Percentiles rank a stretch among this genome's conserved stretches.
These are phyloP conservation scores for Psilocybe sp. DNA, from an alignment of 768 basidiomycete species.

Conservation along the genomic window DNA sequence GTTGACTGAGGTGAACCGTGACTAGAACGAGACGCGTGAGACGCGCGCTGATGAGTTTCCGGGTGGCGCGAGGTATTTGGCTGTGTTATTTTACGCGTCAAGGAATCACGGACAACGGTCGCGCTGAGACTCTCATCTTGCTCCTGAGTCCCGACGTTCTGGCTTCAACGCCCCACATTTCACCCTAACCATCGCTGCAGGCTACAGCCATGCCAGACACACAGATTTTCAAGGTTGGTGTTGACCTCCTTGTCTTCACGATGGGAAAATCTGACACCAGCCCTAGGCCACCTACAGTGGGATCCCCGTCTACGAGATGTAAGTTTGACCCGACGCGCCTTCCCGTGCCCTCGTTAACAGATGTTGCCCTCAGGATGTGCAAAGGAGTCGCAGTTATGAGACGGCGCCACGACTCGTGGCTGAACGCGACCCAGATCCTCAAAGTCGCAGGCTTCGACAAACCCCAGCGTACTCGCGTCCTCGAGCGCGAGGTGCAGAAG, in stretches of 20 bases:
- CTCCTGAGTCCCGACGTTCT: background rate
- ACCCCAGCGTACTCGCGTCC: slow-evolving; percentile 93
- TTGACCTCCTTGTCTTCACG: slow-evolving; percentile 5
- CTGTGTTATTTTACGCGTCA: slow-evolving; percentile 41
- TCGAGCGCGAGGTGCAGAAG: slow-evolving; percentile 98
- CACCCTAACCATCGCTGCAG: slow-evolving; percentile 2
- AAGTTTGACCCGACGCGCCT: slow-evolving; percentile 37
- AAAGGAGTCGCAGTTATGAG: slow-evolving; percentile 98
- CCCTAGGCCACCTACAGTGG: slow-evolving; percentile 87
- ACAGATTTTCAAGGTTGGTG: slow-evolving; percentile 82
- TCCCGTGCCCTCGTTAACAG: slow-evolving; percentile 23
- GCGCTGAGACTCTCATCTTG: slow-evolving; percentile 15
- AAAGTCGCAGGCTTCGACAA: slow-evolving; percentile 99
- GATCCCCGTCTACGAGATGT: slow-evolving; percentile 93
- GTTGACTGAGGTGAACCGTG: no score
- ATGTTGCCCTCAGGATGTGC: slow-evolving; percentile 74
- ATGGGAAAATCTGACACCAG: slow-evolving; percentile 16
- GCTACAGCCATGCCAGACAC: slow-evolving; percentile 63
- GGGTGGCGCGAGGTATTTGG: slow-evolving; percentile 22
- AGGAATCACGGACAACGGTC: slow-evolving; percentile 19
- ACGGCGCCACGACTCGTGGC: slow-evolving; percentile 91
- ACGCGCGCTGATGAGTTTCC: no score
- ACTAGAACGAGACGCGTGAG: background rate
- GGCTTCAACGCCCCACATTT: background rate
- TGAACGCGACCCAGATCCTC: slow-evolving; percentile 98